phyloP scores from a whole-genome alignment of 495 filamentous ascomycete genomes.

The Aspergillus indologenus region DNA sequence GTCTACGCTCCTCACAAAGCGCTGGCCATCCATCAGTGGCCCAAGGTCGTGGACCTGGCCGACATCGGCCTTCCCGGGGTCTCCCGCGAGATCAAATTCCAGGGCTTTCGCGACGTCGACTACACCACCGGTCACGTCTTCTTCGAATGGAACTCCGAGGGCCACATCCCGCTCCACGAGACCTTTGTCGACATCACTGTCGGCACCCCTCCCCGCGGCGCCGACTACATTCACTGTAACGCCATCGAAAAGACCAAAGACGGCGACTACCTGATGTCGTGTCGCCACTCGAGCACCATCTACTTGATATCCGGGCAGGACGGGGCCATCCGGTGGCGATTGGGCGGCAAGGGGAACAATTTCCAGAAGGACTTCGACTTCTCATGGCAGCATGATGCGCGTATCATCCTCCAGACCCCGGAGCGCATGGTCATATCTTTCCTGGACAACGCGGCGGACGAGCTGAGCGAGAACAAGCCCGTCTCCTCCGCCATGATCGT shows the following conservation, averaged over 20 bases:
- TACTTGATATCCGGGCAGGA: slow-evolving; percentile 50
- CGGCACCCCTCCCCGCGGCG: neutral
- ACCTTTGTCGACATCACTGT: slow-evolving; percentile 8
- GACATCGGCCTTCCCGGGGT: slow-evolving; percentile 14
- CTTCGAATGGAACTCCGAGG: slow-evolving; percentile 29
- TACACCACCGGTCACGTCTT: slow-evolving; percentile 21
- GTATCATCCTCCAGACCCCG: slow-evolving; percentile 35
- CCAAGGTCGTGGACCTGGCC: slow-evolving; percentile 11
- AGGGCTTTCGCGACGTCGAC: slow-evolving; percentile 28
- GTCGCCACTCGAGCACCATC: slow-evolving; percentile 45
- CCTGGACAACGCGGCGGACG: slow-evolving; percentile 43
- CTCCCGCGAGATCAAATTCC: slow-evolving; percentile 20
- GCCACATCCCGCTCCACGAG: slow-evolving; percentile 21
- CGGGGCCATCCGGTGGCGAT: slow-evolving; percentile 51
- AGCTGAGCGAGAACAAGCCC: slow-evolving; percentile 23
- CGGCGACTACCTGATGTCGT: slow-evolving; percentile 52
- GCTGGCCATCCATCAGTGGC: slow-evolving; percentile 11
- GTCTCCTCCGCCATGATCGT: slow-evolving; percentile 48
- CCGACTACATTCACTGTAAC: slow-evolving; percentile 34
- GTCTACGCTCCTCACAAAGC: slow-evolving; percentile 16
- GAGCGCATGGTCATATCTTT: slow-evolving; percentile 37
- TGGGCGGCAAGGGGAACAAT: slow-evolving; percentile 40
- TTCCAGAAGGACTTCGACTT: slow-evolving; percentile 35
- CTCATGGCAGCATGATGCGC: slow-evolving; percentile 50
- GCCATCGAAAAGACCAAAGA: slow-evolving; percentile 23